phyloP scores from a whole-genome alignment of 805 yeast species.

The Ogataea pignaliae region DNA sequence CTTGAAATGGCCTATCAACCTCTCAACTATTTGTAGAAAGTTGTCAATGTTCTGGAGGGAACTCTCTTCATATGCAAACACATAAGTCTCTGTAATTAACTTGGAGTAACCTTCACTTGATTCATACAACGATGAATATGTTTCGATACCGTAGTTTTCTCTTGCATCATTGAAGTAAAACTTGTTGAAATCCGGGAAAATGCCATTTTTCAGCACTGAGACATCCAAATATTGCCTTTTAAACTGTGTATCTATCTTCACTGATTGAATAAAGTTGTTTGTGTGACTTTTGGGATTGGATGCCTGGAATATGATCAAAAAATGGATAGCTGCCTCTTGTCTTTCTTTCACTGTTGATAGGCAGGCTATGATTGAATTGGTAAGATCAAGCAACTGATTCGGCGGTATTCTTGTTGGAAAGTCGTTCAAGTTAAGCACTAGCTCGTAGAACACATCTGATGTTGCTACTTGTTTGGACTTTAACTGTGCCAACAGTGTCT shows the following conservation, averaged over 20 bases:
- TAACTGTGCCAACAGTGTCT: conserved; percentile 7
- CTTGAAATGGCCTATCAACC: conserved; percentile 67
- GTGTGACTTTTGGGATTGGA: conserved; percentile 18
- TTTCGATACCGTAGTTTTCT: conserved; percentile 24
- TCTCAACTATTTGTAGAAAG: conserved; percentile 45
- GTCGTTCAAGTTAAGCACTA: conserved; percentile 19
- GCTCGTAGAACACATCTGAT: conserved; percentile 25
- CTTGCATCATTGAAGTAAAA: conserved; percentile 28
- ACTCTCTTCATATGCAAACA: conserved; percentile 38
- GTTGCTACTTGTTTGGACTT: conserved; percentile 6
- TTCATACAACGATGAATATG: conserved; percentile 64
- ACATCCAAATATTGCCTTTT: conserved; percentile 27
- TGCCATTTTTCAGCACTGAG: conserved; percentile 20
- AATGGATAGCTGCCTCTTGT: conserved; percentile 19
- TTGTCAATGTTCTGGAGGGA: conserved; percentile 38
- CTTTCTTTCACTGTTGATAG: conserved; percentile 18
- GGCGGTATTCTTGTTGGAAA: conserved; percentile 18
- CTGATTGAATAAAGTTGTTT: conserved; percentile 19
- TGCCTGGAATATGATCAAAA: conserved; percentile 24
- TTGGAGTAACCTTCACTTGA: conserved; percentile 76
- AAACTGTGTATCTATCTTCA: conserved; percentile 23
- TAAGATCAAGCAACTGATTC: conserved; percentile 12
- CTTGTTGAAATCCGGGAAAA: conserved; percentile 27
- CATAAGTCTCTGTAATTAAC: conserved; percentile 45
- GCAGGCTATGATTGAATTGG: conserved; percentile 16